Evolutionary conservation across 768 basidiomycete species (phyloP).

Genomic region (Pulveroboletus sp.): DNA sequence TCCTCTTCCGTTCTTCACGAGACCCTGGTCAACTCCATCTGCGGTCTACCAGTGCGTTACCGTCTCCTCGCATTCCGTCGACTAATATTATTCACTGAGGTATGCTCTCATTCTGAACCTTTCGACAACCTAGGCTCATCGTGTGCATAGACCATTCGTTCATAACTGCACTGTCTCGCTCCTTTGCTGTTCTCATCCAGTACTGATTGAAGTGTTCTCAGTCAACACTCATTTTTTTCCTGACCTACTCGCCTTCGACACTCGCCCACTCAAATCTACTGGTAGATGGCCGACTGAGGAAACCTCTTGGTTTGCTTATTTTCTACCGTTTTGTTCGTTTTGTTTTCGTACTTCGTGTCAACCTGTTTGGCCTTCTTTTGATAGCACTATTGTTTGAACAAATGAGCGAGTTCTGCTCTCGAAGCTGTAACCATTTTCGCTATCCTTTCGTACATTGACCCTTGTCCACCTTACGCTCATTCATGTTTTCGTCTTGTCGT

Average conservation of each 20-base stretch:
- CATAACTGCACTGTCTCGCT: neutral
- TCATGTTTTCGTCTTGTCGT: neutral
- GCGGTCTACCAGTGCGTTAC: neutral
- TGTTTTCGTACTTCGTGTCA: neutral
- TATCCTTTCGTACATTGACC: neutral
- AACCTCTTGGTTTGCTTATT: no score
- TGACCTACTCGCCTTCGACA: neutral
- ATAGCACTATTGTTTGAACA: neutral
- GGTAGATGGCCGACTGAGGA: neutral
- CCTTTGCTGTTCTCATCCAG: slow-evolving; percentile 1
- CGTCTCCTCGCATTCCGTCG: slow-evolving; percentile 6
- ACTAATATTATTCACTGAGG: slow-evolving; percentile 12
- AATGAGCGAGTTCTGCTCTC: neutral
- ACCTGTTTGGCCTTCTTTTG: neutral
- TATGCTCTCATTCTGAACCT: neutral
- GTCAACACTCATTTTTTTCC: slow-evolving; percentile 2
- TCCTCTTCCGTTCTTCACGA: neutral
- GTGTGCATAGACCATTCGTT: neutral
- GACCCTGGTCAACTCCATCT: neutral
- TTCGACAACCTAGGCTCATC: neutral
- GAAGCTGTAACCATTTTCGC: slow-evolving; percentile 1
- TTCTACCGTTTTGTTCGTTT: neutral
- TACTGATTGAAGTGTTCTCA: neutral
- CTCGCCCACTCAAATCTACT: neutral
- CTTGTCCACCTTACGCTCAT: slow-evolving; percentile 1